A percentile compares a stretch with the other conserved stretches of the same genome.
These are phyloP conservation scores for Eucalyptus melliodora DNA, from an alignment of 345 rosid genomes.

Conservation along the genomic window DNA sequence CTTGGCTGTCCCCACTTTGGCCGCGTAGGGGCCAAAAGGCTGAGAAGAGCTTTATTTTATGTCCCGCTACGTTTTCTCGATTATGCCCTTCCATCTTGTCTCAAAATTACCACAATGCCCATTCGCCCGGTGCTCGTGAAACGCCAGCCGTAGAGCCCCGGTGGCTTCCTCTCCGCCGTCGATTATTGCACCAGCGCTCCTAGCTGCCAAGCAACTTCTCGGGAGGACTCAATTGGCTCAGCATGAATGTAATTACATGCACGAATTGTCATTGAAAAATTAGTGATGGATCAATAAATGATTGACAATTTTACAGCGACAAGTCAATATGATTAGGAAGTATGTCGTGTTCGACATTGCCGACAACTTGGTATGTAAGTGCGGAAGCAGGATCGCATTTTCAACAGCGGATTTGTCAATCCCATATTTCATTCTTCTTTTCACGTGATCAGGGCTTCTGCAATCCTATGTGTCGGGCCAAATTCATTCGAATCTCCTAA, in stretches of 20 bases:
- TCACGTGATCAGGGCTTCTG: background rate
- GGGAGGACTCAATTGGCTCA: background rate
- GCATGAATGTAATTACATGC: background rate
- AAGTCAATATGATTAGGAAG: background rate
- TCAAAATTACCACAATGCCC: background rate
- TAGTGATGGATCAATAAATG: background rate
- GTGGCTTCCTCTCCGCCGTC: background rate
- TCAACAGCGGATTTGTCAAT: background rate
- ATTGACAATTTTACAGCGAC: background rate
- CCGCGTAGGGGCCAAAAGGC: background rate
- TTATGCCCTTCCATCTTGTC: background rate
- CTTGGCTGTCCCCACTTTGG: background rate
- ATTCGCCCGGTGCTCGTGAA: background rate
- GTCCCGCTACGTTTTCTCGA: background rate
- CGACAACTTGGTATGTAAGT: background rate
- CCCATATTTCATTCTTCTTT: background rate
- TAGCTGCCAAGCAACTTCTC: background rate
- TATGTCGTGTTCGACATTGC: fast-evolving
- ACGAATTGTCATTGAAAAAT: background rate
- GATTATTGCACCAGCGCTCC: background rate
- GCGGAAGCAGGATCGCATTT: background rate
- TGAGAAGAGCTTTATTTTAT: background rate
- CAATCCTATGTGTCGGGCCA: background rate
- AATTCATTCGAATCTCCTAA: background rate
- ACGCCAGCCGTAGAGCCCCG: background rate